phyloP scores from a whole-genome alignment of 2,329 filamentous ascomycete genomes.

The Ascochyta pisi region DNA sequence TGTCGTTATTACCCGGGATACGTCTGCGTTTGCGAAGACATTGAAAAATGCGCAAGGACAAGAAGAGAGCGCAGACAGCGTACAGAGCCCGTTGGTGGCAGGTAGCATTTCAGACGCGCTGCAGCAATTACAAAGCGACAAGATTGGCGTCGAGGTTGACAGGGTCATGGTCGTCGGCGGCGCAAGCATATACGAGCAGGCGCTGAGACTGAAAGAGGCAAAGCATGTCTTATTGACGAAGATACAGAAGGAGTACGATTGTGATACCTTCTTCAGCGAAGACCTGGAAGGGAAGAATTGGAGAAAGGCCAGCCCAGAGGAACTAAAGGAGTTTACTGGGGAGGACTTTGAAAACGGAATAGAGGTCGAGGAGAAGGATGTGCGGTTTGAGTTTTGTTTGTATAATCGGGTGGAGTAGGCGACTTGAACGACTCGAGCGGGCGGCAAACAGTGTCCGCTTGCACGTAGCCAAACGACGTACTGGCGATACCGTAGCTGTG shows the following conservation, averaged over 20 bases:
- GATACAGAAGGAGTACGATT: constrained; percentile 73
- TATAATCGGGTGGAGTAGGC: constrained; percentile 49
- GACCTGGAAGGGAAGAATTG: constrained; percentile 61
- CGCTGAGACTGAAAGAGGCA: constrained; percentile 66
- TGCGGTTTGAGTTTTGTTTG: constrained; percentile 75
- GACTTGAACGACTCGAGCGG: neutral
- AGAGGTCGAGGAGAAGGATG: constrained; percentile 67
- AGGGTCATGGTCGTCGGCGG: constrained; percentile 87
- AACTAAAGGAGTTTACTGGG: constrained; percentile 69
- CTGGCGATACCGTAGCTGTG: neutral
- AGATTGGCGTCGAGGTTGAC: constrained; percentile 16
- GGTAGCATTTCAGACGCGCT: constrained; percentile 57
- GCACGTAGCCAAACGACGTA: too few relatives aligned
- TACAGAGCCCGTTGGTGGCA: constrained; percentile 60
- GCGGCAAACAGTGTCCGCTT: neutral
- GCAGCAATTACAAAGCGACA: constrained; percentile 57
- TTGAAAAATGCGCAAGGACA: constrained; percentile 22
- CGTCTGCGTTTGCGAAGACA: constrained; percentile 4
- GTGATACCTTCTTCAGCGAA: constrained; percentile 77
- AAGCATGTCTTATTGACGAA: constrained; percentile 73
- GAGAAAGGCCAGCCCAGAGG: constrained; percentile 59
- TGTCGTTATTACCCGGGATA: constrained; percentile 72
- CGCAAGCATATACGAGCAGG: constrained; percentile 79
- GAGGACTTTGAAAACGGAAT: constrained; percentile 66
- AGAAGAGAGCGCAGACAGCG: neutral